Conservation (phyloP, 306 rosid species). For the Glycine latifolia region DNA sequence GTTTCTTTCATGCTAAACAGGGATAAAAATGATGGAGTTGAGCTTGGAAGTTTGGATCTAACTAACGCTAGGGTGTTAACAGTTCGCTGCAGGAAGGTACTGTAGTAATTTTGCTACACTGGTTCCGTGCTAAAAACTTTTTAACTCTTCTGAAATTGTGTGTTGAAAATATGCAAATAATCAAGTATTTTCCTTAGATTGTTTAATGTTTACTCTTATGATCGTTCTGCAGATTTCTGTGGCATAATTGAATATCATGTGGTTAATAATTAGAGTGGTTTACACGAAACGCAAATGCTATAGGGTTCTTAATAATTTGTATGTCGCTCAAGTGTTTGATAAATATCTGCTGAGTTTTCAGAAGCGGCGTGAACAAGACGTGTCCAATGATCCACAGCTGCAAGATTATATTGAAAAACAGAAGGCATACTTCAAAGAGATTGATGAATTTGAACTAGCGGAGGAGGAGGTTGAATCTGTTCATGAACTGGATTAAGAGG, state of each 20-base stretch:
- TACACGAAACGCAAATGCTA: neutral
- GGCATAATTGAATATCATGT: neutral
- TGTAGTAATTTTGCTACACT: neutral
- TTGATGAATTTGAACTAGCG: conserved; percentile 70
- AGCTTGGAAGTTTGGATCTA: conserved; percentile 38
- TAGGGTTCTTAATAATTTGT: conserved; percentile 20
- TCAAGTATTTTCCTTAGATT: neutral
- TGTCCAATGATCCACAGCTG: conserved; percentile 39
- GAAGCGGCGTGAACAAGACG: conserved; percentile 50
- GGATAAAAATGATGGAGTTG: conserved; percentile 41
- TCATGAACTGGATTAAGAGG: conserved; percentile 57
- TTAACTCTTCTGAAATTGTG: neutral
- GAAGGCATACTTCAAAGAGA: conserved; percentile 73
- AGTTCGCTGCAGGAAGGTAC: conserved; percentile 67
- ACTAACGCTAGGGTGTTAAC: conserved; percentile 54
- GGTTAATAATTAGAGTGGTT: neutral
- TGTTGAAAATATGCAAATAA: neutral
- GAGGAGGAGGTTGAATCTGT: conserved; percentile 74
- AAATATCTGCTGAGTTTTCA: conserved; percentile 44
- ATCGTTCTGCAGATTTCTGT: neutral
- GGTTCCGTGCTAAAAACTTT: conserved; percentile 13
- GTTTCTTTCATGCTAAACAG: conserved; percentile 43
- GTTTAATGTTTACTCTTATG: neutral
- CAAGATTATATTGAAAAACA: conserved; percentile 69
- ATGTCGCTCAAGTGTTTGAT: conserved; percentile 41